Base-by-base conservation (phyloP, 495 filamentous ascomycete species). In the Penicillium parvum region DNA sequence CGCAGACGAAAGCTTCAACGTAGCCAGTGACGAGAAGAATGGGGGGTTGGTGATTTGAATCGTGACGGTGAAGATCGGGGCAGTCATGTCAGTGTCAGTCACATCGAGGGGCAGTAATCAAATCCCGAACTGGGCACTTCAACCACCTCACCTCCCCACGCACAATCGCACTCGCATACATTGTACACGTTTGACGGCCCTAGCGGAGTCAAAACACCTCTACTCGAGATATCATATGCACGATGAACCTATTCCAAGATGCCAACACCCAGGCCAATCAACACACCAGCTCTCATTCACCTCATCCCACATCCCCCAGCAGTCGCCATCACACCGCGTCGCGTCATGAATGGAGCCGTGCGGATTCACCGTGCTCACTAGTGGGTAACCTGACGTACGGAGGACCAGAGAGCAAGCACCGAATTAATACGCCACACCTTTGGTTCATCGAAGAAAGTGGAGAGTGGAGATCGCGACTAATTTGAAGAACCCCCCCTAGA, bases 401-500 rank as follows among this genome's bases (percentile, higher is more conserved):
- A 52, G 43, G n/a, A n/a, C n/a, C n/a, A n/a, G n/a, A n/a, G n/a
- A n/a, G n/a, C n/a, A n/a, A n/a, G n/a, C n/a, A n/a, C n/a, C n/a
- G n/a, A n/a, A n/a, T n/a, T 21, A 18, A 37, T 20, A 32, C 42
- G 49, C 43, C 43, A 46, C 48, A 47, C 33, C 27, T 22, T 35
- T 47, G 29, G 41, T 45, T 48, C 50, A 46, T 52, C 51, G 52
- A 58, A 52, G 55, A 25, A 59, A 60, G 57, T 57, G 49, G 53
- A 49, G 53, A 35, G 16, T 18, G 41, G n/a, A n/a, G n/a, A n/a
- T n/a, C n/a, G n/a, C n/a, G n/a, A n/a, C n/a, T n/a, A n/a, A n/a
- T n/a, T 50, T 53, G 49, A 56, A 50, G 55, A 59, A 59, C 46
- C 49, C 45, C 41, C 34, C 11, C 39, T 48, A 42, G 46, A 37